Conservation (phyloP, 139 green algal genomes). For the Picochlorum sp. region DNA sequence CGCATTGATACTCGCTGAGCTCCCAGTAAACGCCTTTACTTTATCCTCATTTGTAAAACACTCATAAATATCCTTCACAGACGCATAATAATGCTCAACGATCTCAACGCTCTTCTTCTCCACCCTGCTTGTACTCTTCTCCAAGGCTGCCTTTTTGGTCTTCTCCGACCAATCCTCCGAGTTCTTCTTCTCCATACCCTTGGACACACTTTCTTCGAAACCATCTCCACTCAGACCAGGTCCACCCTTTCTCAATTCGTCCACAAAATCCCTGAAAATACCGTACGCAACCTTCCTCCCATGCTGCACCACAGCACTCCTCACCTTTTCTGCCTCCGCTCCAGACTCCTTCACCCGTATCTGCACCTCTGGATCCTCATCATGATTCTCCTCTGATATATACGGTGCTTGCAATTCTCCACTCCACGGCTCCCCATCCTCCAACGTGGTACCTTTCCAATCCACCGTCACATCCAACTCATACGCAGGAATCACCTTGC, state of each 20-base stretch:
- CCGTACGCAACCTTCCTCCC: slow-evolving; percentile 39
- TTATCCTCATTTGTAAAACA: slow-evolving; percentile 59
- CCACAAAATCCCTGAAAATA: slow-evolving; percentile 44
- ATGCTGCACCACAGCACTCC: slow-evolving; percentile 32
- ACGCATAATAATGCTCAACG: slow-evolving; percentile 58
- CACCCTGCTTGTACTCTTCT: slow-evolving; percentile 2
- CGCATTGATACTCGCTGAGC: slow-evolving; percentile 32
- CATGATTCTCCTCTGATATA: slow-evolving; percentile 74
- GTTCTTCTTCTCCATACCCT: not conserved
- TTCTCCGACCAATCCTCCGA: not conserved
- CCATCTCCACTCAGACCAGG: not conserved
- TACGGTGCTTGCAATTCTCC: slow-evolving; percentile 46
- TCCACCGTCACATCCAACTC: slow-evolving; percentile 65
- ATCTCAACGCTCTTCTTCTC: slow-evolving; percentile 36
- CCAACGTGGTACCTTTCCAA: slow-evolving; percentile 39
- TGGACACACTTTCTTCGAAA: not conserved
- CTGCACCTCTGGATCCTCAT: slow-evolving; percentile 78
- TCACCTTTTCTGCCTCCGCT: slow-evolving; percentile 16
- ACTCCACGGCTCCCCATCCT: slow-evolving; percentile 14
- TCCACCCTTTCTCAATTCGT: slow-evolving; percentile 56
- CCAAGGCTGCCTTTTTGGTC: slow-evolving; percentile 8
- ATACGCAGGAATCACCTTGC: slow-evolving; percentile 77
- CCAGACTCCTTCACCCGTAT: slow-evolving; percentile 10
- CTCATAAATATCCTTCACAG: slow-evolving; percentile 65
- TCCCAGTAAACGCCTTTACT: slow-evolving; percentile 53